These are phyloP conservation scores for Diaporthe sp. DNA, from an alignment of 2,329 filamentous ascomycete genomes.

Conservation along the genomic window DNA sequence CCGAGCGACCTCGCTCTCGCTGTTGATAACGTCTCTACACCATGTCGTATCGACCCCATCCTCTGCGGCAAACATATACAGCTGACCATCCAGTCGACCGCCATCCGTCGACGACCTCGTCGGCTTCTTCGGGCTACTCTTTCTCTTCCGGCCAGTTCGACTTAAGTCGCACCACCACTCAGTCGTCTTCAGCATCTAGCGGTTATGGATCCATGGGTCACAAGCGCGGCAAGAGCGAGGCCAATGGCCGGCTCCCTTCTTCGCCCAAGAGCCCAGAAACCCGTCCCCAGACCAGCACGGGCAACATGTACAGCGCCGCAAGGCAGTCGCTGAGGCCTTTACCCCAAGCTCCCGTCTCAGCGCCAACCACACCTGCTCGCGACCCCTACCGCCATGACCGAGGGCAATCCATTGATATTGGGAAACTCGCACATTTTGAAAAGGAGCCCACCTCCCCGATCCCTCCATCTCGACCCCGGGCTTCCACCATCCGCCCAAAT, in stretches of 20 bases:
- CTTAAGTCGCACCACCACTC: slow-evolving; percentile 75
- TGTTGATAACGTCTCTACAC: slow-evolving; percentile 33
- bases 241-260: slow-evolving; percentile 62
- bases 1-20: slow-evolving; percentile 37
- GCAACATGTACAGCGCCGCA: slow-evolving; percentile 77
- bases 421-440: slow-evolving; percentile 64
- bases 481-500: slow-evolving; percentile 64
- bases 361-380: slow-evolving; percentile 50
- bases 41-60: slow-evolving; percentile 71
- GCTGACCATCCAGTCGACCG: slow-evolving; percentile 66
- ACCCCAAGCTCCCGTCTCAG: slow-evolving; percentile 71
- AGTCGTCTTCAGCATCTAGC: slow-evolving; percentile 80
- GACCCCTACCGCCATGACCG: slow-evolving; percentile 61
- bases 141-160: slow-evolving; percentile 66
- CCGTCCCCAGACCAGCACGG: slow-evolving; percentile 59
- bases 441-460: slow-evolving; percentile 57
- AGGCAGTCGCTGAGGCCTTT: slow-evolving; percentile 84
- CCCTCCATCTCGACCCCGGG: slow-evolving; percentile 56
- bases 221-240: slow-evolving; percentile 83
- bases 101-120: slow-evolving; percentile 78
- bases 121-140: slow-evolving; percentile 78
- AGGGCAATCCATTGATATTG: slow-evolving; percentile 75
- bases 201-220: slow-evolving; percentile 69
- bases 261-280: slow-evolving; percentile 57
- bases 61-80: slow-evolving; percentile 69